These are phyloP conservation scores for Lentinus polychrous DNA, from an alignment of 1,284 basidiomycete species.

Conservation along the genomic window DNA sequence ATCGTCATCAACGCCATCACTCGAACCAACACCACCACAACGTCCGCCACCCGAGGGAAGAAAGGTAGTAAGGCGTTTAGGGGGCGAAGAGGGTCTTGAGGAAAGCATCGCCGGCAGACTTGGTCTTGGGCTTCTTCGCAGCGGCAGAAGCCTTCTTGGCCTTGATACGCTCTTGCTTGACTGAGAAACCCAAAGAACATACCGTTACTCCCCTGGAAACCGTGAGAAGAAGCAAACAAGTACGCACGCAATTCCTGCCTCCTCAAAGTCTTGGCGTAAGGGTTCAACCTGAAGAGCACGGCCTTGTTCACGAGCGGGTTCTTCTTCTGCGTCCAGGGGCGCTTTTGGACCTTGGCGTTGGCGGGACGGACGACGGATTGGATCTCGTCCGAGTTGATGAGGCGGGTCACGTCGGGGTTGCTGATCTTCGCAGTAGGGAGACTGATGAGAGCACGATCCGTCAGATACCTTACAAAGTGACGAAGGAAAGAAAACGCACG, in stretches of 20 bases:
- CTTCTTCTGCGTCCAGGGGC: slow-evolving; percentile 99
- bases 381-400: slow-evolving; percentile 98
- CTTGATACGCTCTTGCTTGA: slow-evolving; percentile 74
- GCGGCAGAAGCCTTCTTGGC: slow-evolving; percentile 60
- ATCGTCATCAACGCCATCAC: too few species aligned
- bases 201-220: background rate
- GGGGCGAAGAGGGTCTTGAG: slow-evolving; percentile 80
- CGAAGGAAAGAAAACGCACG: slow-evolving; percentile 38
- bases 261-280: slow-evolving; percentile 93
- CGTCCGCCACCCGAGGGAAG: too few species aligned
- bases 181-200: slow-evolving; percentile 28
- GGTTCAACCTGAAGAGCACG: slow-evolving; percentile 98
- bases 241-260: slow-evolving; percentile 80
- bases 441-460: slow-evolving; percentile 29
- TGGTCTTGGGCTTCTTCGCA: slow-evolving; percentile 41
- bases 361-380: slow-evolving; percentile 92
- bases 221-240: background rate
- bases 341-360: slow-evolving; percentile 74
- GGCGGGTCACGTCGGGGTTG: slow-evolving; percentile 94
- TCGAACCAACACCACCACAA: too few species aligned
- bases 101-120: slow-evolving; percentile 80
- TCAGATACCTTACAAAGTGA: background rate
- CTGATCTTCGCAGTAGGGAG: slow-evolving; percentile 93
- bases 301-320: slow-evolving; percentile 97
- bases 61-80: slow-evolving; percentile 38